These are phyloP conservation scores for Nothophytophthora sp. DNA, from an alignment of 352 stramenopile species.

Conservation along the genomic window DNA sequence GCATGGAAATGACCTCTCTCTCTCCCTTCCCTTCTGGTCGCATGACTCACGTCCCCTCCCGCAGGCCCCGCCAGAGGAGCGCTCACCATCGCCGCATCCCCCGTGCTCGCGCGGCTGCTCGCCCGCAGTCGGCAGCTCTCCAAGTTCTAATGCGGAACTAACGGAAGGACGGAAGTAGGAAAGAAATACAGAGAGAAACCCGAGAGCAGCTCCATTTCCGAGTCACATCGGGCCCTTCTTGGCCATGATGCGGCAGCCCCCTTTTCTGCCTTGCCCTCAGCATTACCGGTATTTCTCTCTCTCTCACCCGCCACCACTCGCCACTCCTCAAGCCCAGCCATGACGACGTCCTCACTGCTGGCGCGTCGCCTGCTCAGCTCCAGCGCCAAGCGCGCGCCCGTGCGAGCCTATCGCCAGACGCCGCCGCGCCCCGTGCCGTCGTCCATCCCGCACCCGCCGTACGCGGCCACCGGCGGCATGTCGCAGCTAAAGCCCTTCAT, in stretches of 20 bases:
- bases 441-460: conserved; percentile 62
- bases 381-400: conserved; percentile 30
- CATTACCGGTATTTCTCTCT: neutral
- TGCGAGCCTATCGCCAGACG: conserved; percentile 53
- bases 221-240: too few relatives aligned
- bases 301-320: conserved; percentile 1
- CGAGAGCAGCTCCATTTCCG: too few relatives aligned
- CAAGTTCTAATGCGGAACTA: conserved; percentile 10
- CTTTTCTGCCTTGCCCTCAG: neutral
- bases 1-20: neutral
- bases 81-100: conserved; percentile 72
- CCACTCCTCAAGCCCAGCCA: neutral
- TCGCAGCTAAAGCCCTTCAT: conserved; percentile 74
- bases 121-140: conserved; percentile 32
- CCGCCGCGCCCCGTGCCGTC: conserved; percentile 48
- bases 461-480: conserved; percentile 63
- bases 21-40: neutral
- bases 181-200: too few relatives aligned
- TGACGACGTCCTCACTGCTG: neutral
- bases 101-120: conserved; percentile 71
- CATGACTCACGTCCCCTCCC: too few relatives aligned
- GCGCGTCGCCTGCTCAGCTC: conserved; percentile 37
- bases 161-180: too few relatives aligned
- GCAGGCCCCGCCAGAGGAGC: conserved; percentile 64
- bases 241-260: too few relatives aligned